These are phyloP conservation scores for Acidomyces sp. DNA, from an alignment of 495 filamentous ascomycete genomes.

Conservation along the genomic window DNA sequence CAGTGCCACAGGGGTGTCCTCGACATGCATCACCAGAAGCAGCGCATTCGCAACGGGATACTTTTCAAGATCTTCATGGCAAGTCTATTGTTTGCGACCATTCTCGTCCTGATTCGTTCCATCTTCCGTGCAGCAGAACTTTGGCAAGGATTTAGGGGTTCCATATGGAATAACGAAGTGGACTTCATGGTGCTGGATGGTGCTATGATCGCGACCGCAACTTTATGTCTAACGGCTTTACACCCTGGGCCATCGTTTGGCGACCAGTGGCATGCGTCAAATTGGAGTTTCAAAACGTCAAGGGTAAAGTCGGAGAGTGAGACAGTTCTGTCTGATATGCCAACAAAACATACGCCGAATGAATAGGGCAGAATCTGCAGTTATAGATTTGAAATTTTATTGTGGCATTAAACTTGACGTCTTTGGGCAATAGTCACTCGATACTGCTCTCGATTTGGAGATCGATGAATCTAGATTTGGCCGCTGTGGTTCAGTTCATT, in stretches of 20 bases:
- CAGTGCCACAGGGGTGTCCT: constrained; percentile 18
- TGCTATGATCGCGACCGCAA: constrained; percentile 51
- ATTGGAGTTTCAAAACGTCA: constrained; percentile 17
- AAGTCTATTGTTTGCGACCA: constrained; percentile 37
- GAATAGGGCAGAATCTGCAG: no score
- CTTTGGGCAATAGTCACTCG: no score
- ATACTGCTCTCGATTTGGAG: no score
- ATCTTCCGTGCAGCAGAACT: constrained; percentile 55
- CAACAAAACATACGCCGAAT: no score
- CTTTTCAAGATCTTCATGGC: constrained; percentile 14
- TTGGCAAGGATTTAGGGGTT: constrained; percentile 45
- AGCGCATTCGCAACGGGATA: constrained; percentile 1
- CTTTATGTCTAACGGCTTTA: constrained; percentile 42
- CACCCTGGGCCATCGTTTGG: constrained; percentile 39
- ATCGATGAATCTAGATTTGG: no score
- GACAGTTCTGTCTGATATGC: no score
- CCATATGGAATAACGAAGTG: constrained; percentile 44
- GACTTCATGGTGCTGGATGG: constrained; percentile 60
- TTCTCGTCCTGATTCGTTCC: constrained; percentile 49
- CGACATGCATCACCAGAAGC: constrained; percentile 8
- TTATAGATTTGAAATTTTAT: no score
- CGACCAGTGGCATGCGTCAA: constrained; percentile 21
- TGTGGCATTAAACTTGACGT: no score
- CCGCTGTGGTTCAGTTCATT: no score
- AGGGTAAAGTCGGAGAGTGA: no score